Base-by-base conservation (phyloP, 2,329 filamentous ascomycete species). In the Apiospora kogelbergensis region DNA sequence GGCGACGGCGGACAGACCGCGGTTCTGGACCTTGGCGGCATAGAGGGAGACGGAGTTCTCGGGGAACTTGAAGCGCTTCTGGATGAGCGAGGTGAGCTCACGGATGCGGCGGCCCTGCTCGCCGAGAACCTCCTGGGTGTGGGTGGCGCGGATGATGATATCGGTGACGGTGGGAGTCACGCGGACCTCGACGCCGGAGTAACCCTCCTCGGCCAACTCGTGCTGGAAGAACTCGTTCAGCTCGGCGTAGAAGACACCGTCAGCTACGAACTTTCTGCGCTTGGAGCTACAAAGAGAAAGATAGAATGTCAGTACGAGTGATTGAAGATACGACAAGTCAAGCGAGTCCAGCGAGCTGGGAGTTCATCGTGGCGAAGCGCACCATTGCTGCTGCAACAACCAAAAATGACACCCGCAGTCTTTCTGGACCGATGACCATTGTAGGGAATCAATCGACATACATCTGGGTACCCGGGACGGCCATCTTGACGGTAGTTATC, bases 151-250 rank as follows among this genome's bases (percentile, higher is more conserved):
- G 90, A 99, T 97, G 91, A 99, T 98, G 91, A 98, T 98, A 88
- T 98, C 96, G 89, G 96, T 99, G 83, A 99, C 96, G 84, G 96
- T 99, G 78, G 96, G 96, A 79, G 96, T 99, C 80, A 99, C 96
- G 89, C 97, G 94, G 88, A 99, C 96, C 89, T 99, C 97, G 84
- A 99, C 96, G 84, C 96, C 96, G 70, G 96, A 99, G 91, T 99
- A 99, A 80, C 96, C 96, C 89, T 99, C 97, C 91, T 99, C 96
- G 83, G 96, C 96, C 84, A 99, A 90, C 89, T 99, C 96, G 86
- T 96, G 95, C 91, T 98, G 96, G 94, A 99, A 99, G 93, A 99
- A 99, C 89, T 99, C 96, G 92, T 99, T 99, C 86, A 99, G 89
- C 89, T 99, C 96, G 89, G 96, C 96, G 87, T 98, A 99, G 93